phyloP scores from a whole-genome alignment of 2,329 filamentous ascomycete species.

The Aspergillus candidus region DNA sequence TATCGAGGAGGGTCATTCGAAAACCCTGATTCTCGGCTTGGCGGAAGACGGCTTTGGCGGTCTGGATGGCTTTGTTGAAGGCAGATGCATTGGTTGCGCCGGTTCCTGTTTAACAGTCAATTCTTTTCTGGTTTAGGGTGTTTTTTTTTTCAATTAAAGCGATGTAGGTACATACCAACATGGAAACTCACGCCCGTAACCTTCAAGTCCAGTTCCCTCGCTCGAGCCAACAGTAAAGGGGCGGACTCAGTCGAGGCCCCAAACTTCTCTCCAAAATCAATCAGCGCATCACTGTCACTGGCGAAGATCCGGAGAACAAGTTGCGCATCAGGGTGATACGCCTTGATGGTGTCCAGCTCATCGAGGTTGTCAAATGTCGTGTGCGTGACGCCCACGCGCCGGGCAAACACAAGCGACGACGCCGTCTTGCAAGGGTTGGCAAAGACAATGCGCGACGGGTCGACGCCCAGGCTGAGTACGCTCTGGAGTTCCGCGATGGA shows the following conservation, averaged over 20 bases:
- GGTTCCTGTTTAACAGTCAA: slow-evolving; percentile 5
- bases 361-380: not conserved
- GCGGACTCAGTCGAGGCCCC: not conserved
- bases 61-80: slow-evolving; percentile 15
- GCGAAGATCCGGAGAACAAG: not conserved
- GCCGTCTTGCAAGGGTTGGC: slow-evolving; percentile 8
- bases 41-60: slow-evolving; percentile 14
- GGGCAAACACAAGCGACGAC: slow-evolving; percentile 1
- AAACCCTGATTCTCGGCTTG: slow-evolving; percentile 12
- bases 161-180: slow-evolving; percentile 15
- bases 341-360: too few relatives aligned
- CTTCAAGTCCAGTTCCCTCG: slow-evolving; percentile 17
- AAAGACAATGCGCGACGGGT: slow-evolving; percentile 7
- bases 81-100: slow-evolving; percentile 14
- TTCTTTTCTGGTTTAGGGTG: too few relatives aligned
- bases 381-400: not conserved
- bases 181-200: slow-evolving; percentile 27
- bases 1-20: slow-evolving; percentile 16
- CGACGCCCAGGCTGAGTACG: slow-evolving; percentile 4
- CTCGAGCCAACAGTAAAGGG: slow-evolving; percentile 12
- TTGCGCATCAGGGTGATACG: not conserved
- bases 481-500: slow-evolving; percentile 4
- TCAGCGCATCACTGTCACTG: not conserved
- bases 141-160: not conserved
- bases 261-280: not conserved